Percentiles rank a stretch among this genome's conserved stretches.
phyloP scores from a whole-genome alignment of 2,329 filamentous ascomycete genomes.

The Ceratocystis variospora region DNA sequence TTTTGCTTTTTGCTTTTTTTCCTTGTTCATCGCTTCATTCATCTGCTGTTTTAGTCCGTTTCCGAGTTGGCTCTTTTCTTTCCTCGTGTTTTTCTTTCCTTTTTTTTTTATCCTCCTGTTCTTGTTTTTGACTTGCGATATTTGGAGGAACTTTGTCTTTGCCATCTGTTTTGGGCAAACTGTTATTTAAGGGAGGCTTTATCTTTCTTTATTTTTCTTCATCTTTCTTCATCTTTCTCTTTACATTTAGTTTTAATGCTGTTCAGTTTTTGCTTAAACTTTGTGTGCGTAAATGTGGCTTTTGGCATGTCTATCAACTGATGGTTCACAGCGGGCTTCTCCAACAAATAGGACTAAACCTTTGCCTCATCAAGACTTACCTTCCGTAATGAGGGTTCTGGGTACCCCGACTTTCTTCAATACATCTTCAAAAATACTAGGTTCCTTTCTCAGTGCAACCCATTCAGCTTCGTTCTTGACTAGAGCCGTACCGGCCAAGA shows the following conservation, averaged over 20 bases:
- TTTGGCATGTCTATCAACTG: too few relatives aligned
- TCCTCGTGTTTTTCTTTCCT: neutral
- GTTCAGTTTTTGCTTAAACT: neutral
- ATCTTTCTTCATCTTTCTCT: neutral
- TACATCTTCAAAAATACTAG: slow-evolving; percentile 14
- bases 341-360: too few relatives aligned
- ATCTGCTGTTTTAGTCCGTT: neutral
- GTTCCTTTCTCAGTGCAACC: slow-evolving; percentile 36
- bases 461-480: slow-evolving; percentile 47
- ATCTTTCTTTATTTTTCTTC: neutral
- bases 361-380: too few relatives aligned
- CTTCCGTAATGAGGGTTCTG: neutral
- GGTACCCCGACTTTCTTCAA: slow-evolving; percentile 25
- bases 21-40: neutral
- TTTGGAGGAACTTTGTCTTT: slow-evolving; percentile 2
- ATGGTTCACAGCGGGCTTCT: too few relatives aligned
- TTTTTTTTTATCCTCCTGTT: neutral
- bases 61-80: neutral
- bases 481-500: slow-evolving; percentile 50
- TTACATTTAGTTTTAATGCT: neutral
- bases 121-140: neutral
- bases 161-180: neutral
- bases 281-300: too few relatives aligned
- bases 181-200: slow-evolving; percentile 1
- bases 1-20: neutral